phyloP scores from a whole-genome alignment of 1,139 yeast genomes.

The Saccharomyces hybrid region DNA sequence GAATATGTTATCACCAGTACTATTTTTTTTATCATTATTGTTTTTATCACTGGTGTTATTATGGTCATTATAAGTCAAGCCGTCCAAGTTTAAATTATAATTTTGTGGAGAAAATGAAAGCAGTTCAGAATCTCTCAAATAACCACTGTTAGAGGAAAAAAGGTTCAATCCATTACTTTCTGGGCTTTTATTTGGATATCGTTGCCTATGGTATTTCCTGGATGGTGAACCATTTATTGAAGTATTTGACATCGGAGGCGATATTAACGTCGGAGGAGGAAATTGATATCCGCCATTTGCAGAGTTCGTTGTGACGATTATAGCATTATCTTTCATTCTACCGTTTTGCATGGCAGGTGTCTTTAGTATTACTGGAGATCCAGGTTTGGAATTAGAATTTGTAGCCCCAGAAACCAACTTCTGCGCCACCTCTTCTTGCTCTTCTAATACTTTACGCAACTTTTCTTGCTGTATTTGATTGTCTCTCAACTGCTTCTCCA shows the following conservation, averaged over 20 bases:
- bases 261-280: conserved; percentile 26
- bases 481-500: conserved; percentile 25
- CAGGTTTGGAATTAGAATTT: conserved; percentile 1
- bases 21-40: neutral
- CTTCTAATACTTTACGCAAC: conserved; percentile 20
- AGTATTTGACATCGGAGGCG: conserved; percentile 18
- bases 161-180: conserved; percentile 1
- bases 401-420: conserved; percentile 11
- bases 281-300: conserved; percentile 29
- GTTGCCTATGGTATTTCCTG: conserved; percentile 6
- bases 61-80: neutral
- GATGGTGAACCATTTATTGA: conserved; percentile 26
- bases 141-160: conserved; percentile 4
- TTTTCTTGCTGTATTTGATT: conserved; percentile 26
- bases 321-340: conserved; percentile 8
- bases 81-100: neutral
- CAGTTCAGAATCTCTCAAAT: neutral
- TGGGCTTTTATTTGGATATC: conserved; percentile 7
- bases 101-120: neutral
- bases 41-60: neutral
- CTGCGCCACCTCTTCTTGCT: conserved; percentile 19
- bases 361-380: neutral
- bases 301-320: conserved; percentile 27
- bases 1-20: neutral
- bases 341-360: neutral